Base-by-base conservation (phyloP, 1,284 basidiomycete genomes). In the Coriolopsis trogii region DNA sequence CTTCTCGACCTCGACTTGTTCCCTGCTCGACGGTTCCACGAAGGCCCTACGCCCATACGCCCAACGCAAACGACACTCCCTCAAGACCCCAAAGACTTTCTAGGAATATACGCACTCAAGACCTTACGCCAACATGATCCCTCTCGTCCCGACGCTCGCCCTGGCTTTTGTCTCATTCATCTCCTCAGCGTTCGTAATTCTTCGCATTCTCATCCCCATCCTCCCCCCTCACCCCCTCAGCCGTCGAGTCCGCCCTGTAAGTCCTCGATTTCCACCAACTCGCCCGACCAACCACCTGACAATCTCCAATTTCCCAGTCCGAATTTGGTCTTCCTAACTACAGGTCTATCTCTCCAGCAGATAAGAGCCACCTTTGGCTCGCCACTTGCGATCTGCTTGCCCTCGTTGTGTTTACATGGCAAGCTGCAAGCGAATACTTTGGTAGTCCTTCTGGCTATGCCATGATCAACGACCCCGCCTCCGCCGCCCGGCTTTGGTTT, bases 281-380 rank as follows among this genome's bases (percentile, higher is more conserved):
- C 41, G 48, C 31, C 29, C 26, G 43, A 53, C 48, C 61, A 41
- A 64, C 23, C 59, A 63, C 34, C 57, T 60, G 34, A 53, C 48
- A 41, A 12, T 34, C 5, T 15, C 3, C 7, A 45, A 33, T 44
- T 36, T 12, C 33, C 46, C 59, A 88, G 86, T 78, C 84, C 60
- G 82, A 85, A 72, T 87, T 87, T 67, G 83, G 84, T 57, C 76
- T 86, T 54, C 84, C 85, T 58, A 81, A 82, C 64, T 85, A 81
- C 69, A 77, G 77, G 60, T 78, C 78, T 20, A 75, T 89, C 54
- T 82, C 86, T 39, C 70, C 78, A 28, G 79, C 82, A 48, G 81
- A 87, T 67, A 85, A 87, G 70, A 79, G 80, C 58, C 84, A 87
- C 63, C 63, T 89, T 40, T 90, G 86, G 85, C 72, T 90, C 34